These are phyloP conservation scores for Fusarium subglutinans DNA, from an alignment of 2,329 filamentous ascomycete species.

Conservation along the genomic window DNA sequence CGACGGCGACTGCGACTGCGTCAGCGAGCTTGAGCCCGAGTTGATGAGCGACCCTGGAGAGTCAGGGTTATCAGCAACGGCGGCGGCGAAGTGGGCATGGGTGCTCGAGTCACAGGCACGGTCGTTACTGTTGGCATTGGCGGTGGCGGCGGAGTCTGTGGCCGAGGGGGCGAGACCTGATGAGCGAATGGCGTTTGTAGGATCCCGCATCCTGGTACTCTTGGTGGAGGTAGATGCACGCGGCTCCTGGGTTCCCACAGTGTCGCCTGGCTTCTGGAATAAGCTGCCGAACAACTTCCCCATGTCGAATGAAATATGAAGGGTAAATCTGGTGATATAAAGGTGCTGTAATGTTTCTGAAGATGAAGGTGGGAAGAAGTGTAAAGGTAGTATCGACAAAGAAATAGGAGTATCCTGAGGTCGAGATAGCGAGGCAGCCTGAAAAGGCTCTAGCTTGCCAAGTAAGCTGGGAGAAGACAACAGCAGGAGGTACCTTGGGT, in stretches of 20 bases:
- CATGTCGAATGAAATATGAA: slow-evolving; percentile 2
- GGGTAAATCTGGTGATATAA: not conserved
- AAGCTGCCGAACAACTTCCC: slow-evolving; percentile 12
- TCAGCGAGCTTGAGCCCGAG: slow-evolving; percentile 48
- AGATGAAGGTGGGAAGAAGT: not conserved
- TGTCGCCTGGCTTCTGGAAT: slow-evolving; percentile 41
- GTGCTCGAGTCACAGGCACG: slow-evolving; percentile 37
- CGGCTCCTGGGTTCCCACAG: slow-evolving; percentile 34
- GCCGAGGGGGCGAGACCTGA: slow-evolving; percentile 35
- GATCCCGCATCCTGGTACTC: slow-evolving; percentile 26
- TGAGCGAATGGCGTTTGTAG: slow-evolving; percentile 31
- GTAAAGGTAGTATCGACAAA: not conserved
- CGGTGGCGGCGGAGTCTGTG: slow-evolving; percentile 39
- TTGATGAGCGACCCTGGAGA: slow-evolving; percentile 48
- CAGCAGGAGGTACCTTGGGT: not conserved
- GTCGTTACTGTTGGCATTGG: slow-evolving; percentile 34
- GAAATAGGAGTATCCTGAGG: not conserved
- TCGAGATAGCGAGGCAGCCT: not conserved
- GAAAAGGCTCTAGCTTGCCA: not conserved
- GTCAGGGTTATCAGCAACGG: slow-evolving; percentile 44
- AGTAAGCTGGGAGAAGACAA: not conserved
- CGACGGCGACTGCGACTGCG: slow-evolving; percentile 50
- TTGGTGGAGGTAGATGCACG: slow-evolving; percentile 33
- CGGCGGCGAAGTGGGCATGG: slow-evolving; percentile 39
- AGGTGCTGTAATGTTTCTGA: not conserved